Percentiles rank a stretch among this genome's conserved stretches.
phyloP scores from a whole-genome alignment of 192 early-diverging fungal genomes.

The Martensiomyces pterosporus region DNA sequence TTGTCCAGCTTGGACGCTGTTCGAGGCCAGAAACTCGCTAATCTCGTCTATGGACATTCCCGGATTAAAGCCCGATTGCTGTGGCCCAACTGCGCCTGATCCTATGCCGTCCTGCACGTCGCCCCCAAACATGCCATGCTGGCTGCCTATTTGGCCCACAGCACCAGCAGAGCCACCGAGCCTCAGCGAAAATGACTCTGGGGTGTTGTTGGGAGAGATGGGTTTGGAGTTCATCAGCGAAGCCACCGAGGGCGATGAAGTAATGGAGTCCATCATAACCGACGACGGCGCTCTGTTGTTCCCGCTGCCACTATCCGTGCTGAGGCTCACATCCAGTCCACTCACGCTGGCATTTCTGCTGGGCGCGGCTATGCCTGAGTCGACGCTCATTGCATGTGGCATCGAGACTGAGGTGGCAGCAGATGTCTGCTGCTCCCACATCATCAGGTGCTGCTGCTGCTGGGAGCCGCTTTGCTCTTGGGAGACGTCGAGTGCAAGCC shows the following conservation, averaged over 20 bases:
- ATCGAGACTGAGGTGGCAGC: too few relatives aligned
- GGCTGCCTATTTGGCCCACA: too few relatives aligned
- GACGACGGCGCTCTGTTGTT: not conserved
- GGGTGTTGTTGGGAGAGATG: constrained; percentile 26
- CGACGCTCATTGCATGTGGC: too few relatives aligned
- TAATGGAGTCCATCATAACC: constrained; percentile 19
- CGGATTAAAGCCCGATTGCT: not conserved
- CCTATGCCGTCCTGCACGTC: too few relatives aligned
- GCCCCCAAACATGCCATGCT: not conserved
- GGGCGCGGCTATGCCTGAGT: too few relatives aligned
- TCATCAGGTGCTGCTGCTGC: not conserved
- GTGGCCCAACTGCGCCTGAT: not conserved
- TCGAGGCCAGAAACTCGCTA: constrained; percentile 16
- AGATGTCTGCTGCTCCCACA: not conserved
- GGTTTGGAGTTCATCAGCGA: constrained; percentile 22
- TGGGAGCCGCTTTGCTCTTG: too few relatives aligned
- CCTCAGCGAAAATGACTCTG: too few relatives aligned
- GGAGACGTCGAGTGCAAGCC: constrained; percentile 1
- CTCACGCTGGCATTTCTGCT: too few relatives aligned
- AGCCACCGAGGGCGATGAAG: constrained; percentile 25
- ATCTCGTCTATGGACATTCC: constrained; percentile 13
- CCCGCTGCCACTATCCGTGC: constrained; percentile 7
- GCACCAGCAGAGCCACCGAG: too few relatives aligned
- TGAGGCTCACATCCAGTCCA: constrained; percentile 5
- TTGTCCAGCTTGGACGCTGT: not conserved